Conservation (phyloP, 1,284 basidiomycete species). For the Stygiomarasmius scandens region DNA sequence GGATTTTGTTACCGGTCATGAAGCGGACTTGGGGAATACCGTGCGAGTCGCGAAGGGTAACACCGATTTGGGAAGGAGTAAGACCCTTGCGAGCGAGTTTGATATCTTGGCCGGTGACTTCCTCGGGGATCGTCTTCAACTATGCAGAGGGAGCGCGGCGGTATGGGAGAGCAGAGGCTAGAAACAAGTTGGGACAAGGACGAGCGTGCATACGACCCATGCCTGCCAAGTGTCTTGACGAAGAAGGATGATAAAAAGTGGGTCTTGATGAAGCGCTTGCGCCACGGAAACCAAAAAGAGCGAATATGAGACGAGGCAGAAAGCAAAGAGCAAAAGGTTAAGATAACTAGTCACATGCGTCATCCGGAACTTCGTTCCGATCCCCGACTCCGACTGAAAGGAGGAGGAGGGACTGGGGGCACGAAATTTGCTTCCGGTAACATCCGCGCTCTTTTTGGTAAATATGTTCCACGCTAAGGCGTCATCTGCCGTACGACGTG, state of each 20-base stretch:
- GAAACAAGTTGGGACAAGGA: background rate
- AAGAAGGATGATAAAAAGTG: slow-evolving; percentile 3
- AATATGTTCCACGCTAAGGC: too few relatives aligned
- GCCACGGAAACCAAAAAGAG: background rate
- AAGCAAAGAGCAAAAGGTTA: too few relatives aligned
- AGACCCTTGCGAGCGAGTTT: slow-evolving; percentile 98
- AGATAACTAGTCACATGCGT: too few relatives aligned
- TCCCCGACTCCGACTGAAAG: too few relatives aligned
- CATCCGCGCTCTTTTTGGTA: too few relatives aligned
- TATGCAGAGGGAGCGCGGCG: slow-evolving; percentile 93
- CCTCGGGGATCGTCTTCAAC: slow-evolving; percentile 96
- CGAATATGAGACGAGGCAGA: background rate
- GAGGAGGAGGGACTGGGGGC: too few relatives aligned
- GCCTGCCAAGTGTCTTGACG: slow-evolving; percentile 26
- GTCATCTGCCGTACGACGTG: too few relatives aligned
- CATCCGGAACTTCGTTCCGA: too few relatives aligned
- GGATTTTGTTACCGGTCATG: slow-evolving; percentile 99
- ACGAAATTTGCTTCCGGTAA: too few relatives aligned
- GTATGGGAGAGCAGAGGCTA: slow-evolving; percentile 97
- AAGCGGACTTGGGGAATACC: slow-evolving; percentile 97
- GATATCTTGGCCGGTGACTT: slow-evolving; percentile 94
- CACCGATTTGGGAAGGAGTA: slow-evolving; percentile 98
- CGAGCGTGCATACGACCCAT: slow-evolving; percentile 91
- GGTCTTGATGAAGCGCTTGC: slow-evolving; percentile 35
- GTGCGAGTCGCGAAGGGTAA: slow-evolving; percentile 96